phyloP scores from a whole-genome alignment of 306 rosid genomes.

The Betula pendula region DNA sequence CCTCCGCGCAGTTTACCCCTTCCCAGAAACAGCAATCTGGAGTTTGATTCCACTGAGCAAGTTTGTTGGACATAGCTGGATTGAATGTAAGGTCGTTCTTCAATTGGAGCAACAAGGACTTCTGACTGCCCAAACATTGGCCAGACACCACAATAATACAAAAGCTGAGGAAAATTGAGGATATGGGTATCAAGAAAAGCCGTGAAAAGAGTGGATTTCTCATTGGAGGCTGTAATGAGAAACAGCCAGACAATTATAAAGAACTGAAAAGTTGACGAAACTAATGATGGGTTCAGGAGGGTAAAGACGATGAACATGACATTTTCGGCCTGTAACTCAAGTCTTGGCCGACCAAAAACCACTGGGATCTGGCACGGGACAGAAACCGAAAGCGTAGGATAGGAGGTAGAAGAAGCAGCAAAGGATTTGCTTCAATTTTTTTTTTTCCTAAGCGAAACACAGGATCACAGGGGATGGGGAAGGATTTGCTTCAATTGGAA shows the following conservation, averaged over 20 bases:
- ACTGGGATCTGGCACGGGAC: too few species aligned
- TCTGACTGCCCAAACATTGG: neutral
- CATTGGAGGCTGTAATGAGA: neutral
- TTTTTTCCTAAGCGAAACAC: too few species aligned
- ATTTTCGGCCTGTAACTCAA: neutral
- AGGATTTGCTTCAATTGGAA: too few species aligned
- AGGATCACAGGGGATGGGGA: too few species aligned
- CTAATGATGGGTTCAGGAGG: neutral
- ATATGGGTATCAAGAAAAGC: neutral
- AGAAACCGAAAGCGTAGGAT: too few species aligned
- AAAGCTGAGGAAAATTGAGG: neutral
- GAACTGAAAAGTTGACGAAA: neutral
- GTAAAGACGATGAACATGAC: conserved; percentile 24
- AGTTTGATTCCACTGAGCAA: neutral
- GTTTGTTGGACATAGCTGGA: neutral
- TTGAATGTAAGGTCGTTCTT: neutral
- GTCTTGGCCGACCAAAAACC: too few species aligned
- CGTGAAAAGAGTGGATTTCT: neutral
- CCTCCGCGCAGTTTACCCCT: conserved; percentile 31
- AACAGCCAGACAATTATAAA: neutral
- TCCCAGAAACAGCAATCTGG: conserved; percentile 32
- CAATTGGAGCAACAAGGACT: neutral
- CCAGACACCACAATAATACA: neutral
- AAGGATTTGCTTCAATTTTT: too few species aligned
- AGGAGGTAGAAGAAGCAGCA: too few species aligned